Evolutionary conservation across 805 yeast species (phyloP), one percentile per base, ranked within the genome.

Genomic region (Kluyveromyces lactis): DNA sequence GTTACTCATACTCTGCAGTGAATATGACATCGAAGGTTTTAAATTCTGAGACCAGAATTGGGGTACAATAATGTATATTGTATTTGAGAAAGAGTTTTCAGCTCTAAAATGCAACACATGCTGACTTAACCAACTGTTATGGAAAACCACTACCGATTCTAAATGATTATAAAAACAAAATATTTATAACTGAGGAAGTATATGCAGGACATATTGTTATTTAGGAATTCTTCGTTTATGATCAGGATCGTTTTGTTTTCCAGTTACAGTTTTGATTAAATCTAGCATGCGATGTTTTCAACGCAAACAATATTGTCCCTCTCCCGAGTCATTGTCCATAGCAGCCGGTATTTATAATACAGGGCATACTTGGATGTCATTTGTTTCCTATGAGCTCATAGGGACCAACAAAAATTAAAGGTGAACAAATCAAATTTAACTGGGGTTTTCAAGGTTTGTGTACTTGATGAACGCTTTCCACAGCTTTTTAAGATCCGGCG

Each of bases 161-260:
- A 45, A 35, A 58, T 55, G 64, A 60, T 63, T 67, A 61, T 55
- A 55, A 51, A 44, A 52, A 49, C 51, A 55, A 21, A 21, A 53
- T 51, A 54, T 57, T 52, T 54, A 47, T 55, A 51, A 56, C 84
- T 75, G 82, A 77, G 82, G 82, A 77, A 72, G 81, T 73, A 75
- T 65, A 77, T 77, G 83, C 83, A 77, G 83, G 83, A 77, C 79
- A 69, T 67, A 66, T 66, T 65, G 66, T 60, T 62, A 64, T 46
- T 64, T 66, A 75, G 82, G 82, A 76, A 77, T 77, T 77, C 83
- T 77, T 77, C 83, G 84, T 77, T 77, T 77, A 77, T 77, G 83
- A 77, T 69, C 18, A 11, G 37, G 37, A 24, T 24, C 30, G 24
- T 32, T 21, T 21, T 21, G 24, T 21, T 21, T 21, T 9, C 9